Percentiles rank a stretch among this genome's conserved stretches.
phyloP scores from a whole-genome alignment of 2,329 filamentous ascomycete genomes.

The Pseudocercospora crystallina region DNA sequence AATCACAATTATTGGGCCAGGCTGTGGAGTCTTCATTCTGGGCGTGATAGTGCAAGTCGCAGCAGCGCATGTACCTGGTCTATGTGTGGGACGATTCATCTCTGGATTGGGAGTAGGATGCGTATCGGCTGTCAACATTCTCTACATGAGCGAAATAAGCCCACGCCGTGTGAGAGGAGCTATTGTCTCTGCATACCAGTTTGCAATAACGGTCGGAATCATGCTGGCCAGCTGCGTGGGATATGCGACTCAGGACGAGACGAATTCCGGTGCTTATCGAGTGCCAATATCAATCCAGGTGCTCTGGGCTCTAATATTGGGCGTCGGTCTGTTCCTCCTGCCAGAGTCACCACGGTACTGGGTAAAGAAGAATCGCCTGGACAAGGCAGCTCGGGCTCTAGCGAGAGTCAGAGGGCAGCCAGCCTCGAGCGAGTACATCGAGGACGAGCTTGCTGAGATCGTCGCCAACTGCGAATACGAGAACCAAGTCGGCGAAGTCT shows the following conservation, averaged over 20 bases:
- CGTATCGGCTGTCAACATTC: constrained; percentile 62
- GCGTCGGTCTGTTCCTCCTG: constrained; percentile 67
- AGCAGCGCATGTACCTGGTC: constrained; percentile 60
- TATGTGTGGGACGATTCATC: constrained; percentile 71
- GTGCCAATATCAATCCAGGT: constrained; percentile 81
- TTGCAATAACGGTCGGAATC: constrained; percentile 78
- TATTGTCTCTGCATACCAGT: constrained; percentile 77
- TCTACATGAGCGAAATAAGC: constrained; percentile 44
- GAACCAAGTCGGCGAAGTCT: constrained; percentile 61
- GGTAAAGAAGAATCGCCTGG: constrained; percentile 72
- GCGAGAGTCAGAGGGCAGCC: constrained; percentile 73
- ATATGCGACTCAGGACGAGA: constrained; percentile 65
- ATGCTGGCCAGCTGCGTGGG: constrained; percentile 73
- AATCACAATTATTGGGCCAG: constrained; percentile 57
- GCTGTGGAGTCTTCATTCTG: constrained; percentile 60
- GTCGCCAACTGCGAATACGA: constrained; percentile 89
- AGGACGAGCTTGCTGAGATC: constrained; percentile 79
- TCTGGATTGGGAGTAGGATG: constrained; percentile 73
- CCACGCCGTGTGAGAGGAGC: constrained; percentile 73
- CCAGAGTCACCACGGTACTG: constrained; percentile 85
- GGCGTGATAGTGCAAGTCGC: constrained; percentile 60
- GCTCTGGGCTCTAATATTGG: constrained; percentile 76
- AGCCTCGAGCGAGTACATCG: constrained; percentile 69
- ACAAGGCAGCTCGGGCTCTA: constrained; percentile 64
- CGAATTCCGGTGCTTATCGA: constrained; percentile 68